Percentiles rank a stretch among this genome's conserved stretches.
phyloP scores from a whole-genome alignment of 148 eudicot genomes.

The Rhododendron simsii region DNA sequence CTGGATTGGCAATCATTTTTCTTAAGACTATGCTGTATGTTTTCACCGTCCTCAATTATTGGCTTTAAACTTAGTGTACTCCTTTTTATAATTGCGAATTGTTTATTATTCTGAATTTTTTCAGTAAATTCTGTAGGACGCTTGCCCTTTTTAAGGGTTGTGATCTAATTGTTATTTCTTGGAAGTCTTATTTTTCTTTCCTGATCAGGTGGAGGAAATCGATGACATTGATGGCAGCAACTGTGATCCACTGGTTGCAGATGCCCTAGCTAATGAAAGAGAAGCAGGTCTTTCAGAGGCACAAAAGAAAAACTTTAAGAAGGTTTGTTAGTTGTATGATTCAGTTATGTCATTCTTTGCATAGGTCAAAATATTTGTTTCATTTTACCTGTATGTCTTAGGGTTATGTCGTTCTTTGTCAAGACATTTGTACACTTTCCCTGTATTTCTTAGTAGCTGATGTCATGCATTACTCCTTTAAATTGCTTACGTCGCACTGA shows the following conservation, averaged over 20 bases:
- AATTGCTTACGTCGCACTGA: neutral
- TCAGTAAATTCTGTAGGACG: neutral
- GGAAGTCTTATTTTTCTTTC: neutral
- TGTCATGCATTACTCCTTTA: neutral
- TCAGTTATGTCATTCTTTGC: neutral
- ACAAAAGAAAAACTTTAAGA: conserved; percentile 69
- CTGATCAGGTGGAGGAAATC: conserved; percentile 88
- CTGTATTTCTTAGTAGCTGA: neutral
- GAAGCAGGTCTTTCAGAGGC: conserved; percentile 69
- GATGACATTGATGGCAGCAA: conserved; percentile 71
- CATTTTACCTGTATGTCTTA: neutral
- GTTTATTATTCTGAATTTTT: neutral
- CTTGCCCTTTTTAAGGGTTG: neutral
- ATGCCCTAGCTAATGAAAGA: conserved; percentile 79
- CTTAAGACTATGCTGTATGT: neutral
- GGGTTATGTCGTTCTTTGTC: neutral
- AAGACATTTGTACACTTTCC: neutral
- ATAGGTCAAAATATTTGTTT: neutral
- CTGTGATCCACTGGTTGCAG: conserved; percentile 77
- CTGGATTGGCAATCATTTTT: neutral
- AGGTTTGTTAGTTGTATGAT: conserved; percentile 37
- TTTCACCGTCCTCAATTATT: neutral
- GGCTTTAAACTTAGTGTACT: neutral
- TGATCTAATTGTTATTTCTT: neutral
- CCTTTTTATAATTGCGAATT: neutral